phyloP scores from a whole-genome alignment of 495 filamentous ascomycete species.

The Aspergillus cavernicola region DNA sequence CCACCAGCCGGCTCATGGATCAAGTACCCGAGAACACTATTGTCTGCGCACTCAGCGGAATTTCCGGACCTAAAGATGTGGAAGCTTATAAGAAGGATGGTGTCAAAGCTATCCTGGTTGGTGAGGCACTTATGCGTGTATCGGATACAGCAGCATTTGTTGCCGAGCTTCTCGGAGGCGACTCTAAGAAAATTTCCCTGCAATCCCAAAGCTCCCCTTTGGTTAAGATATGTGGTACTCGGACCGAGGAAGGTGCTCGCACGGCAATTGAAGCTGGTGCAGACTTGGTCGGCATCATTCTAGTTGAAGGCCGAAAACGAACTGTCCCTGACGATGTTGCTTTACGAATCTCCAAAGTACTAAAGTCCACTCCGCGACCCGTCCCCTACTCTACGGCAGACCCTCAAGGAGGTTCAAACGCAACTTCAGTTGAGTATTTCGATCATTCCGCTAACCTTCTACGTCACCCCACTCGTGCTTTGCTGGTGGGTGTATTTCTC shows the following conservation, averaged over 20 bases:
- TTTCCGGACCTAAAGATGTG: constrained; percentile 86
- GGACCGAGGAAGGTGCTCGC: constrained; percentile 73
- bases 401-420: constrained; percentile 22
- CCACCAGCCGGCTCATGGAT: constrained; percentile 84
- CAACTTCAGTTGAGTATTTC: constrained; percentile 57
- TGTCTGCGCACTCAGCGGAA: constrained; percentile 92
- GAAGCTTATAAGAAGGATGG: constrained; percentile 82
- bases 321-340: constrained; percentile 74
- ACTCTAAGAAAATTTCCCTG: constrained; percentile 22
- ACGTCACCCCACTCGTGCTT: constrained; percentile 55
- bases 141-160: constrained; percentile 76
- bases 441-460: constrained; percentile 52
- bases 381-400: constrained; percentile 36
- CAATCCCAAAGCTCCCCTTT: constrained; percentile 43
- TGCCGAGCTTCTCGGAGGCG: constrained; percentile 67
- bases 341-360: constrained; percentile 69
- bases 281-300: constrained; percentile 88
- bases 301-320: constrained; percentile 76
- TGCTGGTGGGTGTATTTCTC: constrained; percentile 92
- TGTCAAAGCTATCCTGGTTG: constrained; percentile 89
- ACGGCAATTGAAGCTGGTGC: constrained; percentile 84
- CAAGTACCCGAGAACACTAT: constrained; percentile 83
- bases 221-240: constrained; percentile 97
- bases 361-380: constrained; percentile 57
- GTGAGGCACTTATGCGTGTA: constrained; percentile 93